Conservation (phyloP, 371 early-diverging fungal species). For the Rhizopus microsporus region DNA sequence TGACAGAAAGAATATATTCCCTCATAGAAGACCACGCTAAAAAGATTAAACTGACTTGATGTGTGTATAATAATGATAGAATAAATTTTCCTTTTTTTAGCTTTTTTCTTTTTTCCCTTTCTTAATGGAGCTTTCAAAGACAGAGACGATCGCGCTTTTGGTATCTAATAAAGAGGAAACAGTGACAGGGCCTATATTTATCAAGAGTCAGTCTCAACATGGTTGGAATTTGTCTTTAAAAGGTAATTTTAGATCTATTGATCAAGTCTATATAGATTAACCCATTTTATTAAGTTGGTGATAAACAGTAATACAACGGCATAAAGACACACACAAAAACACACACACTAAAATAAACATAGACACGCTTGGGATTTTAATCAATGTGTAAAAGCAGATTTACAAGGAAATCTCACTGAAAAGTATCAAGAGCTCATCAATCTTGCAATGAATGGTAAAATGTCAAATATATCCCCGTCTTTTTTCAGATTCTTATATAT, state of each 20-base stretch:
- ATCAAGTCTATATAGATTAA: background rate
- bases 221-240: slow-evolving; percentile 1
- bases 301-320: background rate
- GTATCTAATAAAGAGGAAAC: background rate
- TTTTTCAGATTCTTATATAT: background rate
- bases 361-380: background rate
- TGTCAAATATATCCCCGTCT: background rate
- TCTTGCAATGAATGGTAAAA: background rate
- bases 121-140: background rate
- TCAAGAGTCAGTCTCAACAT: background rate
- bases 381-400: slow-evolving; percentile 3
- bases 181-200: background rate
- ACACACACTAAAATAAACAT: background rate
- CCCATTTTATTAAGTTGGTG: background rate
- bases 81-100: too few relatives aligned
- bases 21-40: slow-evolving; percentile 43
- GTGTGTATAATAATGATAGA: background rate
- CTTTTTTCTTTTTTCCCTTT: too few relatives aligned
- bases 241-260: slow-evolving; percentile 1
- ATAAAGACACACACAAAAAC: background rate
- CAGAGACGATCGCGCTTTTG: background rate
- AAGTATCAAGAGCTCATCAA: background rate
- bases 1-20: slow-evolving; percentile 41
- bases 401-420: background rate
- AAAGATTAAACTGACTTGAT: slow-evolving; percentile 23